Percentiles rank a stretch among this genome's conserved stretches.
These are phyloP conservation scores for Periconia digitata DNA, from an alignment of 2,329 filamentous ascomycete species.

Conservation along the genomic window DNA sequence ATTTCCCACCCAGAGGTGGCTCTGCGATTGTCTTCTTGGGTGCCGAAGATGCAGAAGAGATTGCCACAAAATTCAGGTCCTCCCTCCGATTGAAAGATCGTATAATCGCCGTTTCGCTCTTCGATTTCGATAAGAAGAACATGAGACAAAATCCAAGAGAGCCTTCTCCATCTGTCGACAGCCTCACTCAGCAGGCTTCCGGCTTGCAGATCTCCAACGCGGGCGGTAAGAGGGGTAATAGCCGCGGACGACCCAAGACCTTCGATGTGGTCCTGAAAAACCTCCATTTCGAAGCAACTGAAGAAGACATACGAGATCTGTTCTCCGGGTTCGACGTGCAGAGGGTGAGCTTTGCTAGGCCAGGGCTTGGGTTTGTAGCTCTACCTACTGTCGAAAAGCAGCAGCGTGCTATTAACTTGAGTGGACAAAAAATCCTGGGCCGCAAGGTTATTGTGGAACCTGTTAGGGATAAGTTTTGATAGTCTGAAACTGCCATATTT, in stretches of 20 bases:
- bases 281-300: not conserved
- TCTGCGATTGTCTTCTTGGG: not conserved
- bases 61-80: not conserved
- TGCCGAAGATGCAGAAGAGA: not conserved
- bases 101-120: not conserved
- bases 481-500: too few species aligned
- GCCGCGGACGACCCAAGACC: not conserved
- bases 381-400: not conserved
- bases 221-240: too few species aligned
- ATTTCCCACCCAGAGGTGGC: not conserved
- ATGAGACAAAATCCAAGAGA: not conserved
- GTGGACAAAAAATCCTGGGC: too few species aligned
- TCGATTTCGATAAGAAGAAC: not conserved
- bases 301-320: not conserved
- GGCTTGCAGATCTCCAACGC: too few species aligned
- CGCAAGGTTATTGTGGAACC: too few species aligned
- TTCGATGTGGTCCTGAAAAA: not conserved
- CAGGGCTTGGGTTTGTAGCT: not conserved
- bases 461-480: too few species aligned
- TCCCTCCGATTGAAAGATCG: too few species aligned
- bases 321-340: not conserved
- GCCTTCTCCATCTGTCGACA: not conserved
- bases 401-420: not conserved
- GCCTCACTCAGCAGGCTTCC: too few species aligned
- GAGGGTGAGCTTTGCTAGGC: not conserved